Evolutionary conservation across 192 early-diverging fungal species (phyloP).

Genomic region (Haplosporangium gracile): DNA sequence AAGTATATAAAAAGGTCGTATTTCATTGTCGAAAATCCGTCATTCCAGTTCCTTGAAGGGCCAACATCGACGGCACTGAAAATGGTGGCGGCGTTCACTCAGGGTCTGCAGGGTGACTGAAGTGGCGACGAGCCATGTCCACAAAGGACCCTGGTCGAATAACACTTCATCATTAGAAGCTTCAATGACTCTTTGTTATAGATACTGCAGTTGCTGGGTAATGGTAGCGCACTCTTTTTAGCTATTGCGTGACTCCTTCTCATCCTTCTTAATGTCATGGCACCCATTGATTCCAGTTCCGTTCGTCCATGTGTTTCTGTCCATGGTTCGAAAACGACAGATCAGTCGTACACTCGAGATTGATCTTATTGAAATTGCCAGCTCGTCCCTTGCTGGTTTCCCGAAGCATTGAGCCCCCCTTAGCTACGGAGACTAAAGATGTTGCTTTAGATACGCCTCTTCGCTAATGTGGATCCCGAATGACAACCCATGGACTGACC

Average conservation of each 20-base stretch:
- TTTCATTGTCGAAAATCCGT: background rate
- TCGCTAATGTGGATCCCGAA: background rate
- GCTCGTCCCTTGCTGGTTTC: slow-evolving; percentile 1
- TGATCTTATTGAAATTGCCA: slow-evolving; percentile 11
- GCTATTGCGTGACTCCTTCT: background rate
- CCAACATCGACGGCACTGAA: too few relatives aligned
- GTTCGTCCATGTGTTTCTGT: background rate
- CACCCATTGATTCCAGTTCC: background rate
- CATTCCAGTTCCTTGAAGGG: background rate
- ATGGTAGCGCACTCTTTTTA: background rate
- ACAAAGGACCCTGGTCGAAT: background rate
- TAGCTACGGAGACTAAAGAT: slow-evolving; percentile 17
- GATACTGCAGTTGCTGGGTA: background rate
- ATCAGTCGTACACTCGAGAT: background rate
- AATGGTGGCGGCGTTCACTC: too few relatives aligned
- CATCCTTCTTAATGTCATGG: background rate
- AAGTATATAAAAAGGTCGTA: background rate
- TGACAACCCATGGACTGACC: background rate
- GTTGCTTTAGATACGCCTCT: slow-evolving; percentile 13
- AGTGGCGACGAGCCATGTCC: background rate
- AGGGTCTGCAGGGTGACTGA: too few relatives aligned
- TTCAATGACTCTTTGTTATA: background rate
- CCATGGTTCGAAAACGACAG: background rate
- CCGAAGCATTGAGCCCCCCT: slow-evolving; percentile 4
- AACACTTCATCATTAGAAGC: background rate